Conservation (phyloP, 768 basidiomycete genomes). For the Mycena capillaripes region DNA sequence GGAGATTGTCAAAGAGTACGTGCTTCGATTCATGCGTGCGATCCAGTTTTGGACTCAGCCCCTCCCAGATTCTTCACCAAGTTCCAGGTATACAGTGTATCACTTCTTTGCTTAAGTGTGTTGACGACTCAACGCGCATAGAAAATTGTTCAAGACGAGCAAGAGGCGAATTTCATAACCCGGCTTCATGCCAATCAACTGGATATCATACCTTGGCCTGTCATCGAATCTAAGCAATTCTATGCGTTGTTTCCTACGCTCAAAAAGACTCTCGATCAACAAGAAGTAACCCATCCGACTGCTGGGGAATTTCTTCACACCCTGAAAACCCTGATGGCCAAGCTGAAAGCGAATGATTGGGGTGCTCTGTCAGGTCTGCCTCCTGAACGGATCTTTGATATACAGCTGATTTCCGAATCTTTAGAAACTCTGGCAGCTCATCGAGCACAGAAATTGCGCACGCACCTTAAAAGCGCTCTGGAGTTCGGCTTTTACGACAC, state of each 20-base stretch:
- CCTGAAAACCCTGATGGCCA: conserved; percentile 76
- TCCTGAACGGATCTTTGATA: not conserved
- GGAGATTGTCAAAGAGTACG: conserved; percentile 71
- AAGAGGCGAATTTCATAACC: conserved; percentile 73
- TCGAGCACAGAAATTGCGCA: conserved; percentile 57
- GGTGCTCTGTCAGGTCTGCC: conserved; percentile 70
- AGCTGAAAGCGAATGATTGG: conserved; percentile 76
- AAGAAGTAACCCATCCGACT: conserved; percentile 59
- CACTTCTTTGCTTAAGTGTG: not conserved
- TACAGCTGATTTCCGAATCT: not conserved
- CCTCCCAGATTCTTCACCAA: conserved; percentile 70
- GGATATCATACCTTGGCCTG: conserved; percentile 75
- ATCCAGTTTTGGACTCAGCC: not conserved
- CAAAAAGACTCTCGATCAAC: conserved; percentile 62
- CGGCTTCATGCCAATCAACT: conserved; percentile 67
- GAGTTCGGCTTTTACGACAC: conserved; percentile 61
- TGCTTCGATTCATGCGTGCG: not conserved
- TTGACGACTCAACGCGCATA: conserved; percentile 57
- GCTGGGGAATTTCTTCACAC: conserved; percentile 69
- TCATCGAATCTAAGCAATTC: conserved; percentile 72
- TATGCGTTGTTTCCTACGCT: conserved; percentile 65
- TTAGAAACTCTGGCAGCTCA: conserved; percentile 63
- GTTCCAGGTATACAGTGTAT: conserved; percentile 53
- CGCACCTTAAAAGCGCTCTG: conserved; percentile 61
- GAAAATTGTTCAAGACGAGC: conserved; percentile 72